Evolutionary conservation across 495 filamentous ascomycete genomes (phyloP).

Genomic region (Xylaria palmicola): DNA sequence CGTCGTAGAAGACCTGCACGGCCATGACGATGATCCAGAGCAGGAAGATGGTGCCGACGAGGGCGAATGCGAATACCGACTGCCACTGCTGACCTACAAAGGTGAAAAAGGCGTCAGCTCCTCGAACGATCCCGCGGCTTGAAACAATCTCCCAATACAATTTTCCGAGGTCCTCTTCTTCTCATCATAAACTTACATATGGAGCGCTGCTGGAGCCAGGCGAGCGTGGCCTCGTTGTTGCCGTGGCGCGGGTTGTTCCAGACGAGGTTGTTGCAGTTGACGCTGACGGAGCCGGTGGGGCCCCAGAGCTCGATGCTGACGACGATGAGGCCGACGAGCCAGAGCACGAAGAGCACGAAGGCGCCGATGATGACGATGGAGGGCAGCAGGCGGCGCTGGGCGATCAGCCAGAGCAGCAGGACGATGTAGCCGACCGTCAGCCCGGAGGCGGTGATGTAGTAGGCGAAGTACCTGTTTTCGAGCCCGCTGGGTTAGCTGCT

Average conservation of each 20-base stretch:
- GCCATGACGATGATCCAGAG: constrained; percentile 95
- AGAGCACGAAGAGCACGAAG: constrained; percentile 93
- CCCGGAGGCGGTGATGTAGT: constrained; percentile 71
- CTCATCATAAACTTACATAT: constrained; percentile 66
- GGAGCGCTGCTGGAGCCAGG: constrained; percentile 81
- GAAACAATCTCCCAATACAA: neutral
- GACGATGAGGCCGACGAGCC: constrained; percentile 88
- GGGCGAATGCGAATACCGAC: constrained; percentile 64
- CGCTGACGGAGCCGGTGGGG: constrained; percentile 68
- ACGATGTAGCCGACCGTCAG: constrained; percentile 74
- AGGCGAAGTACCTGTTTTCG: constrained; percentile 83
- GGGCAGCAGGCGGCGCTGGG: constrained; percentile 77
- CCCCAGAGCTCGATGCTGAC: constrained; percentile 88
- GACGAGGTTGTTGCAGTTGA: constrained; percentile 76
- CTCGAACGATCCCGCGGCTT: neutral
- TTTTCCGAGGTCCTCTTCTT: neutral
- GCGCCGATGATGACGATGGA: constrained; percentile 85
- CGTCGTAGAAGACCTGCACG: constrained; percentile 76
- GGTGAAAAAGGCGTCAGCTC: neutral
- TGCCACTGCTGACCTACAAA: constrained; percentile 54
- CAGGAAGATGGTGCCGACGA: constrained; percentile 81
- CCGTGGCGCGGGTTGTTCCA: constrained; percentile 55
- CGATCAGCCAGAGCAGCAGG: constrained; percentile 68
- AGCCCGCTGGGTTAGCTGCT: neutral
- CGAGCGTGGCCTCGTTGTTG: constrained; percentile 68